Conservation (phyloP, 2,329 filamentous ascomycete species). For the Colletotrichum sp. region DNA sequence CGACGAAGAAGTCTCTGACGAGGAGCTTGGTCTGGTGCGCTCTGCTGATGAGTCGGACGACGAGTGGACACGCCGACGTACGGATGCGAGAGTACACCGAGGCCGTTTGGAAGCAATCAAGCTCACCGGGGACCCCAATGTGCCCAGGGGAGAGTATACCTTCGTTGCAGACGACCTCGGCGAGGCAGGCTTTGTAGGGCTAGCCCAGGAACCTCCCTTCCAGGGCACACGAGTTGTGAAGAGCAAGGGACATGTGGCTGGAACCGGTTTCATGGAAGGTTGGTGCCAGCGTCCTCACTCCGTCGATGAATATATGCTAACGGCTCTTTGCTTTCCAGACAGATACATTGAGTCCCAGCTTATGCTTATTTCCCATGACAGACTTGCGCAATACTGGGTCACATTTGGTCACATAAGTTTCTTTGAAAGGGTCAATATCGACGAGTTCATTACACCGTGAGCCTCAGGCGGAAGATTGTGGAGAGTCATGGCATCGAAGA, state of each 20-base stretch:
- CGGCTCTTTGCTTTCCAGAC: conserved; percentile 51
- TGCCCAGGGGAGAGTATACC: conserved; percentile 84
- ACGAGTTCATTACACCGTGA: conserved; percentile 46
- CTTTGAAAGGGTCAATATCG: conserved; percentile 65
- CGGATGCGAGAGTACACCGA: conserved; percentile 56
- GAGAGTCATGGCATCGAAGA: not conserved
- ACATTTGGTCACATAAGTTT: conserved; percentile 64
- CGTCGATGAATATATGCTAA: not conserved
- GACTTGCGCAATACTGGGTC: conserved; percentile 84
- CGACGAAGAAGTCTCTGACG: conserved; percentile 47
- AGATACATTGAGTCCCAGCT: conserved; percentile 77
- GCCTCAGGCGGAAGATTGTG: not conserved
- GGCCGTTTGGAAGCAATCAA: conserved; percentile 85
- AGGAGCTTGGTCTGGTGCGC: conserved; percentile 44
- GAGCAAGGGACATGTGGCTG: conserved; percentile 80
- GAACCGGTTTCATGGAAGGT: conserved; percentile 75
- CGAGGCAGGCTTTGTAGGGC: conserved; percentile 64
- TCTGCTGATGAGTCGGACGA: conserved; percentile 46
- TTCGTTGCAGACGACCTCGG: conserved; percentile 84
- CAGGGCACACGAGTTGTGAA: conserved; percentile 75
- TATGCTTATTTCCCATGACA: conserved; percentile 78
- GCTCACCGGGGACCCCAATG: conserved; percentile 88
- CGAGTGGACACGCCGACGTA: conserved; percentile 49
- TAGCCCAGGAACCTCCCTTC: conserved; percentile 72
- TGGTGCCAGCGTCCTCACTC: conserved; percentile 33